Conservation (phyloP, 2,329 filamentous ascomycete species). For the Claviceps sp. region DNA sequence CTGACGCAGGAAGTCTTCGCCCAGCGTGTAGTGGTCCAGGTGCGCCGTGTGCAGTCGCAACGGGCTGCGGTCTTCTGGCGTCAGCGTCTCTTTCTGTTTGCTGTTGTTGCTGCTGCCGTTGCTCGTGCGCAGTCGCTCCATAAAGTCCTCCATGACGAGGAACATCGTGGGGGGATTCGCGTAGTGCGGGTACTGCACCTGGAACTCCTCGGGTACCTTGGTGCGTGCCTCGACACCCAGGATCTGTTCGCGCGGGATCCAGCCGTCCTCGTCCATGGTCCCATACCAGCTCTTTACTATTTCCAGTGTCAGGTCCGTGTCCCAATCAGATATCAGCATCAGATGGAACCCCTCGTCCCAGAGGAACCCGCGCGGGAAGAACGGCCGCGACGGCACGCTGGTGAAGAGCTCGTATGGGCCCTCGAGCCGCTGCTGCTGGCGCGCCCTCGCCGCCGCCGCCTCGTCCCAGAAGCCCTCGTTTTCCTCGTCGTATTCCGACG, state of each 20-base stretch:
- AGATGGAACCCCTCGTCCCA: slow-evolving; percentile 99
- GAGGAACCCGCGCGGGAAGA: slow-evolving; percentile 91
- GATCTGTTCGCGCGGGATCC: slow-evolving; percentile 95
- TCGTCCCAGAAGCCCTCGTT: slow-evolving; percentile 95
- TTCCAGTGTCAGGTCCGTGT: slow-evolving; percentile 73
- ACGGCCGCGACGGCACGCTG: slow-evolving; percentile 80
- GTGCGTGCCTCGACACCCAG: slow-evolving; percentile 81
- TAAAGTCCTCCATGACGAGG: slow-evolving; percentile 71
- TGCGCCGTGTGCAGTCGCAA: slow-evolving; percentile 45
- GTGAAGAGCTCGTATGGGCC: slow-evolving; percentile 84
- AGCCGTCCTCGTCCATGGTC: slow-evolving; percentile 91
- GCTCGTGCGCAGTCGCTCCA: slow-evolving; percentile 56
- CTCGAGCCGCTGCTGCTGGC: slow-evolving; percentile 55
- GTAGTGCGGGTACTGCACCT: slow-evolving; percentile 91
- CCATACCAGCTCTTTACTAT: slow-evolving; percentile 94
- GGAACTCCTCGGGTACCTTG: slow-evolving; percentile 89
- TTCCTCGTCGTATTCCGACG: slow-evolving; percentile 88
- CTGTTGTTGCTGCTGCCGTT: slow-evolving; percentile 28
- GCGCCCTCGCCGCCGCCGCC: slow-evolving; percentile 62
- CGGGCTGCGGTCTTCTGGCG: slow-evolving; percentile 22
- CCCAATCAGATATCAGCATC: slow-evolving; percentile 84
- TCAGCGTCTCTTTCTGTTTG: slow-evolving; percentile 28
- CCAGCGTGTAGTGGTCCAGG: slow-evolving; percentile 53
- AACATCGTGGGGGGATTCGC: slow-evolving; percentile 94
- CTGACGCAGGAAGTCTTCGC: slow-evolving; percentile 56